Percentiles rank a stretch among this genome's conserved stretches.
phyloP scores from a whole-genome alignment of 768 basidiomycete genomes.

The Boletus sp. region DNA sequence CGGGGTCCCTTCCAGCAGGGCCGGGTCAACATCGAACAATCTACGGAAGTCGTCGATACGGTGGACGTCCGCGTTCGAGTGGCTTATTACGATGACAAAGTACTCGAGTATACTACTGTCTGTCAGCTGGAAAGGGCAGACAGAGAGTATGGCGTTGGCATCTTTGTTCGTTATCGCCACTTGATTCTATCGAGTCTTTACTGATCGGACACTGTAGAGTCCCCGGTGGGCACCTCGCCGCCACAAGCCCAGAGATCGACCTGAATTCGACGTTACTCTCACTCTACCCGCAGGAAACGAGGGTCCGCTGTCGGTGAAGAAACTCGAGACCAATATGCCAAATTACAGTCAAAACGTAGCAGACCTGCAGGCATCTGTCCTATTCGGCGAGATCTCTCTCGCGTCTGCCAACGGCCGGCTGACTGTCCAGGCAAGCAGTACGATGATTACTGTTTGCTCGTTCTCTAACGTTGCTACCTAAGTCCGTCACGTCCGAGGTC shows the following conservation, averaged over 20 bases:
- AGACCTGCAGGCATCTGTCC: slow-evolving; percentile 32
- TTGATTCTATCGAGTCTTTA: background rate
- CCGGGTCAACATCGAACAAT: slow-evolving; percentile 28
- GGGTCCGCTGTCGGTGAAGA: slow-evolving; percentile 35
- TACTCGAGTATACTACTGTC: slow-evolving; percentile 26
- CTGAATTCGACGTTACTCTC: slow-evolving; percentile 37
- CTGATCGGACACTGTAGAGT: slow-evolving; percentile 30
- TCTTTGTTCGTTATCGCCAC: slow-evolving; percentile 29
- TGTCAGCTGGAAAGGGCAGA: slow-evolving; percentile 29
- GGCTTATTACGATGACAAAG: slow-evolving; percentile 15
- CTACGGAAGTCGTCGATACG: slow-evolving; percentile 25
- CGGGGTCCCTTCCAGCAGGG: slow-evolving; percentile 31
- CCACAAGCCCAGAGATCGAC: slow-evolving; percentile 7
- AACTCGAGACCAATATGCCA: slow-evolving; percentile 42
- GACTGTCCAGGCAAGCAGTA: slow-evolving; percentile 31
- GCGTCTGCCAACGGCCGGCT: slow-evolving; percentile 36
- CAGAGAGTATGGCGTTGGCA: slow-evolving; percentile 30
- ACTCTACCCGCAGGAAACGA: slow-evolving; percentile 35
- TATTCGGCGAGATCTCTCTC: slow-evolving; percentile 39
- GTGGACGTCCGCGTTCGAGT: slow-evolving; percentile 32
- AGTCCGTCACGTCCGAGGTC: slow-evolving; percentile 35
- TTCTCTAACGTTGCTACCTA: background rate
- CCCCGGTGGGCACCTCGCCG: slow-evolving; percentile 10
- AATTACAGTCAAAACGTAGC: slow-evolving; percentile 40
- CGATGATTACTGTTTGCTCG: background rate